Percentiles rank a stretch among this genome's conserved stretches.
Conservation (phyloP, 208 protist species). For the Plasmodiophora brassicae region DNA sequence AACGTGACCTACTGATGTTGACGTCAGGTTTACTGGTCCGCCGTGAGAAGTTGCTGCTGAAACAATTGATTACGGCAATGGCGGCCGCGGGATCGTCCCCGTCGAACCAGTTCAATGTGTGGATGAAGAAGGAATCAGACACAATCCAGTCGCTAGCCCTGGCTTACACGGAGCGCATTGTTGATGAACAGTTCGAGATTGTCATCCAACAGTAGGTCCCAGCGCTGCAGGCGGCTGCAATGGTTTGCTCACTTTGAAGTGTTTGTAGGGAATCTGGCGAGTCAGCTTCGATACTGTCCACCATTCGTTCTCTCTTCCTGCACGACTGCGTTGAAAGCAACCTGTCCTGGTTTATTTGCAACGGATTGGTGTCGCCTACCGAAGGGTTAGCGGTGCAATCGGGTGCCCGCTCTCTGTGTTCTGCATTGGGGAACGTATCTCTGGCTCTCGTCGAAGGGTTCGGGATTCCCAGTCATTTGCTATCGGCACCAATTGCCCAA, state of each 20-base stretch:
- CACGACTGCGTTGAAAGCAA: slow-evolving; percentile 39
- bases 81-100: neutral
- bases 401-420: slow-evolving; percentile 26
- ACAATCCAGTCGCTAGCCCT: slow-evolving; percentile 40
- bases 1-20: too few relatives aligned
- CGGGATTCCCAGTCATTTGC: slow-evolving; percentile 55
- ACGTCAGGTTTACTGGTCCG: neutral
- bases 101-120: slow-evolving; percentile 46
- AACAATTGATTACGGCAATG: slow-evolving; percentile 22
- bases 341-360: slow-evolving; percentile 41
- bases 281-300: slow-evolving; percentile 25
- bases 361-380: neutral
- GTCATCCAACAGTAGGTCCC: neutral
- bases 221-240: neutral
- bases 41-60: slow-evolving; percentile 37
- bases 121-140: slow-evolving; percentile 55
- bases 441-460: slow-evolving; percentile 59
- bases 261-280: slow-evolving; percentile 33
- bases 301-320: slow-evolving; percentile 22
- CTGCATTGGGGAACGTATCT: slow-evolving; percentile 41
- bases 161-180: slow-evolving; percentile 48
- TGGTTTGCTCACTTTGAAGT: neutral
- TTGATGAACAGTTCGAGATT: neutral
- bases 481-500: slow-evolving; percentile 57
- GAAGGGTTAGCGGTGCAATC: neutral